phyloP scores from a whole-genome alignment of 805 yeast genomes.

The Hanseniaspora vineae region DNA sequence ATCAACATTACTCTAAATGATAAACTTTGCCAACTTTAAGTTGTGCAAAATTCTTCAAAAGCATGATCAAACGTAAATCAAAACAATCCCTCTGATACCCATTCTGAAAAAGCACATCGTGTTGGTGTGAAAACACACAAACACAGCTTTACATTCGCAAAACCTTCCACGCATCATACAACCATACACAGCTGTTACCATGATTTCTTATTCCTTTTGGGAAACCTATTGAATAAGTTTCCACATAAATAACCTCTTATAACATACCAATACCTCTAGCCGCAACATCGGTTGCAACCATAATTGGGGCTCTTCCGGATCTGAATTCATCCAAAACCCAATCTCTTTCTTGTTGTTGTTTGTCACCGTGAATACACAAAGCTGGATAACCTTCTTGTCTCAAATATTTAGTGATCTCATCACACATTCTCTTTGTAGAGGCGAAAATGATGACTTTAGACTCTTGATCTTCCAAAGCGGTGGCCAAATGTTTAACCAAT shows the following conservation, averaged over 20 bases:
- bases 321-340: conserved; percentile 94
- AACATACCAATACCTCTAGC: conserved; percentile 99
- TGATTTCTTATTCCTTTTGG: not conserved
- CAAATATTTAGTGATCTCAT: conserved; percentile 79
- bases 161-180: not conserved
- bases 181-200: not conserved
- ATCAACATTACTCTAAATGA: no score
- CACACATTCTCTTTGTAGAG: conserved; percentile 97
- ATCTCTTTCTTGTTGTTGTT: conserved; percentile 95
- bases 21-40: no score
- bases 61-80: no score
- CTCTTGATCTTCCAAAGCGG: conserved; percentile 55
- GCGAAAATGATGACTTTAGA: conserved; percentile 82
- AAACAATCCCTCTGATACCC: no score
- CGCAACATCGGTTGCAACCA: conserved; percentile 99
- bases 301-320: conserved; percentile 83
- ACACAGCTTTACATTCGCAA: not conserved
- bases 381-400: conserved; percentile 99
- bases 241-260: not conserved
- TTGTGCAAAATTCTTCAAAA: no score
- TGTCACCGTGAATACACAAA: conserved; percentile 96
- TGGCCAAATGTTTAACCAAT: conserved; percentile 68
- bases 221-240: no score
- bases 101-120: no score
- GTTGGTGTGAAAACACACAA: no score